Evolutionary conservation across 1,284 basidiomycete genomes (phyloP).

Genomic region (Irpex rosettiformis): DNA sequence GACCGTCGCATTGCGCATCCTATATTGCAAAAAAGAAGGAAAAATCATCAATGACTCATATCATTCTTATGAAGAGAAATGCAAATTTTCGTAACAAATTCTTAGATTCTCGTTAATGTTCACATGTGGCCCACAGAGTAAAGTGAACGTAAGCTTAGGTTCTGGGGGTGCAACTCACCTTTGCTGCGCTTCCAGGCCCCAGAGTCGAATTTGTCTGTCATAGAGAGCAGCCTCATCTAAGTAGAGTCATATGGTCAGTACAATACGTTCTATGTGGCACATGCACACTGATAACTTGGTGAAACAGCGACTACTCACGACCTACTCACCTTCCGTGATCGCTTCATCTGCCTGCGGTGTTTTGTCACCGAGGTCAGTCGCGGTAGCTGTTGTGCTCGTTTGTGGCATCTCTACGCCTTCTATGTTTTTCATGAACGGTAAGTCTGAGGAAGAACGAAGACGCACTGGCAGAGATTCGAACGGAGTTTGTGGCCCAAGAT

Average conservation of each 20-base stretch:
- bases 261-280: not conserved
- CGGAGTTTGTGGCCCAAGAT: not conserved
- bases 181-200: conserved; percentile 98
- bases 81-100: not conserved
- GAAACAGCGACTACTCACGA: not conserved
- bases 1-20: conserved; percentile 93
- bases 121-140: not conserved
- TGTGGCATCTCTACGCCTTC: not conserved
- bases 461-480: not conserved
- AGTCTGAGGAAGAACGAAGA: not conserved
- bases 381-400: conserved; percentile 10
- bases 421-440: not conserved
- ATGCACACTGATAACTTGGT: not conserved
- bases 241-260: not conserved
- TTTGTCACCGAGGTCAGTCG: conserved; percentile 24
- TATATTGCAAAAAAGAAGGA: conserved; percentile 29
- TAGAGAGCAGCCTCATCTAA: conserved; percentile 85
- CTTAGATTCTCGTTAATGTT: not conserved
- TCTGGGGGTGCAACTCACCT: conserved; percentile 45
- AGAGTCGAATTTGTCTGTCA: conserved; percentile 95
- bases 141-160: not conserved
- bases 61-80: not conserved
- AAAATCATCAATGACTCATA: conserved; percentile 5
- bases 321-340: conserved; percentile 38
- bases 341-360: not conserved